A percentile compares a stretch with the other conserved stretches of the same genome.
These are phyloP conservation scores for Pythium rhizo-oryzae DNA, from an alignment of 352 stramenopile species.

Conservation along the genomic window DNA sequence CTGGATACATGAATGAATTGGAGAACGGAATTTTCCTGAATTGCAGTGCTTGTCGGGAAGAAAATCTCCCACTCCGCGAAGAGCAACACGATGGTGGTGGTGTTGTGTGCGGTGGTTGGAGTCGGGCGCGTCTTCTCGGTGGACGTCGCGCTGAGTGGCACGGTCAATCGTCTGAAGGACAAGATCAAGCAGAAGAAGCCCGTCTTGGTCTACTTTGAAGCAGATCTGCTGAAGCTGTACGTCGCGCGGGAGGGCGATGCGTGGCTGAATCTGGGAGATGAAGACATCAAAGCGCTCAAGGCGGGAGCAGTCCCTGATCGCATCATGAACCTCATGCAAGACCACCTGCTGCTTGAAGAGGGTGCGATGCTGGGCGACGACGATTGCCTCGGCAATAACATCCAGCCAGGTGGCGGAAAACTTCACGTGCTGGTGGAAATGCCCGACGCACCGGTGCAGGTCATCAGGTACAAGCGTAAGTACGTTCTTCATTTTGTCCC, in stretches of 20 bases:
- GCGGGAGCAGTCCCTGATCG: not conserved
- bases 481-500: constrained; percentile 25
- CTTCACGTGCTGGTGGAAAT: constrained; percentile 19
- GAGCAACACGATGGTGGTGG: not conserved
- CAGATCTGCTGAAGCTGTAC: not conserved
- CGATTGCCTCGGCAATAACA: not conserved
- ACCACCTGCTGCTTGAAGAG: constrained; percentile 4
- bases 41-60: no score
- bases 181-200: constrained; percentile 6
- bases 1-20: no score
- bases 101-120: constrained; percentile 5
- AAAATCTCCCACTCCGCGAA: no score
- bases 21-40: no score
- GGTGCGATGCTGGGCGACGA: constrained; percentile 1
- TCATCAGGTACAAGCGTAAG: constrained; percentile 10
- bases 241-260: not conserved
- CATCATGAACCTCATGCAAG: constrained; percentile 6
- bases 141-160: not conserved
- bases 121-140: not conserved
- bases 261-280: not conserved
- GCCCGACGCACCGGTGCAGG: not conserved
- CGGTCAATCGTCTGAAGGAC: not conserved
- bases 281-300: not conserved
- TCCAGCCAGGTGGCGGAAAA: not conserved
- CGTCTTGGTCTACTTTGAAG: not conserved